Base-by-base conservation (phyloP, 2,329 filamentous ascomycete genomes). In the Ophiostoma sp. region DNA sequence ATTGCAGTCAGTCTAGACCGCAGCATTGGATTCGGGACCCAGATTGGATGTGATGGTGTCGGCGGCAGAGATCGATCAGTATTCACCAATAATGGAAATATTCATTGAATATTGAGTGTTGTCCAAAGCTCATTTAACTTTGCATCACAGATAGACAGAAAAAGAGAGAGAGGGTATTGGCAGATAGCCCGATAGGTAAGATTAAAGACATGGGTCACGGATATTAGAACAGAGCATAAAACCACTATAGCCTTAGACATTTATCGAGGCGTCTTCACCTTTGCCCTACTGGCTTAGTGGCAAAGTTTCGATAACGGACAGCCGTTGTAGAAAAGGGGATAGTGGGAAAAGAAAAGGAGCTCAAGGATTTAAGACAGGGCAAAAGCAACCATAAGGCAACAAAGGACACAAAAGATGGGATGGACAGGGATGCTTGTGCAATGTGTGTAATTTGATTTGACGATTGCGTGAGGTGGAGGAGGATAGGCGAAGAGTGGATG, bases 371-470 rank as follows among this genome's bases (percentile, higher is more conserved):
- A 55, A 55, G 49, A 55, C 27, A 27, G 27, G 27, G 27, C 27
- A 27, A 27, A 27, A 27, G 27, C 27, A 27, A 27, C 27, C 27
- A 27, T 27, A 27, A 27, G 27, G 27, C 27, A 27, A 27, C 27
- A 27, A 27, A 55, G 27, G 52, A 58, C 7, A 12, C 5, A 58
- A 12, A 18, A 64, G 42, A 64, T 64, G 63, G 63, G 42, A 45
- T 47, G 62, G 38, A 16, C 63, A 64, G 16, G 62, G 62, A 42
- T 45, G 62, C n/a, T 41, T n/a, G 42, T 47, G 63, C 18, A 42
- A 64, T 63, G 47, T 9, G 40, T 62, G 66, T 64, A 14, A 52
- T 64, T 67, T 67, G 66, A 64, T 67, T 67, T 67, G 66, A 64
- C 38, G 40, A 67, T 67, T 38, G 66, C 66, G 66, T 64, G 62